Conservation (phyloP, 2,329 filamentous ascomycete genomes). For the Monascus ruber region DNA sequence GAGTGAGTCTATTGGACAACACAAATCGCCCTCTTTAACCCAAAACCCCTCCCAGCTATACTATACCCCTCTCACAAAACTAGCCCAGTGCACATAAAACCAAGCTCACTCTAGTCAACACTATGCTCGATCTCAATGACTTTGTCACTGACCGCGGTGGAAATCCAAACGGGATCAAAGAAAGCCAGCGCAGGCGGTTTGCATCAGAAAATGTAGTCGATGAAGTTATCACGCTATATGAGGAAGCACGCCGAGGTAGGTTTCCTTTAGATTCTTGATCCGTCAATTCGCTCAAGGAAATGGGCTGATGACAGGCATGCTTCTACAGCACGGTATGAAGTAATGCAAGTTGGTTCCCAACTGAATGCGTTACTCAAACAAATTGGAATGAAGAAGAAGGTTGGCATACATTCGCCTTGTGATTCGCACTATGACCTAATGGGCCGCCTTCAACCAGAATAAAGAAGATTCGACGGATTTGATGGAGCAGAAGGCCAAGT, state of each 20-base stretch:
- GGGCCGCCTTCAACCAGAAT: conserved; percentile 37
- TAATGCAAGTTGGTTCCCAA: conserved; percentile 67
- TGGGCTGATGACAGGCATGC: not conserved
- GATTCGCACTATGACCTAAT: conserved; percentile 3
- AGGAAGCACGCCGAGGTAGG: conserved; percentile 68
- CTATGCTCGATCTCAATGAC: conserved; percentile 66
- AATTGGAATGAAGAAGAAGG: conserved; percentile 87
- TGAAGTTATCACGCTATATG: conserved; percentile 76
- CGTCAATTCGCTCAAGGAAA: not conserved
- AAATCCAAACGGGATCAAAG: conserved; percentile 80
- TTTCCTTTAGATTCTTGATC: conserved; percentile 1
- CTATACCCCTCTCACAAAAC: no score
- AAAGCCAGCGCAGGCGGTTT: conserved; percentile 74
- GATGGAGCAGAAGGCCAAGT: conserved; percentile 61
- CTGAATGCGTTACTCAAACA: conserved; percentile 86
- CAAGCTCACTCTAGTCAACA: conserved; percentile 4
- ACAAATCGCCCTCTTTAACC: no score
- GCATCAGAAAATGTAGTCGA: conserved; percentile 77
- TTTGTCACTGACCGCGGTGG: conserved; percentile 81
- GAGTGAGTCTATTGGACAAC: no score
- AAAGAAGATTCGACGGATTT: conserved; percentile 81
- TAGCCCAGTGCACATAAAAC: no score
- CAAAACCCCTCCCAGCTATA: no score
- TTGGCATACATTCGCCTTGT: conserved; percentile 16
- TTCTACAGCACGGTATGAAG: conserved; percentile 55